phyloP scores from a whole-genome alignment of 257 asterid genomes.

The Solanum lycopersicoides region DNA sequence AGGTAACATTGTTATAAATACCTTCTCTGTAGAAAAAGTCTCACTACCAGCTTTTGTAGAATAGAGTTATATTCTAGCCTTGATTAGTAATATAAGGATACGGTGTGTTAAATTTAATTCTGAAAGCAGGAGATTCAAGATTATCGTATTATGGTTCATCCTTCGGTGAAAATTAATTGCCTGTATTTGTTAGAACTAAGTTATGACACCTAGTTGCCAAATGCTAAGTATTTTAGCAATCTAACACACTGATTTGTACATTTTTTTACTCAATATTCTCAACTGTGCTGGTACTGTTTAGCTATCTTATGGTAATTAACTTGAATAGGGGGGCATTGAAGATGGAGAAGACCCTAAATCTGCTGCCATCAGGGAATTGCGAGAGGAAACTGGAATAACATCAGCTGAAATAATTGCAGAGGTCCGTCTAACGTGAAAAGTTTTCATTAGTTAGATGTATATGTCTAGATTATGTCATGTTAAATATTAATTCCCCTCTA shows the following conservation, averaged over 20 bases:
- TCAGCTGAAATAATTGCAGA: constrained; percentile 84
- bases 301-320: background rate
- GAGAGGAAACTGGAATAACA: constrained; percentile 89
- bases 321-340: constrained; percentile 78
- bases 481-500: background rate
- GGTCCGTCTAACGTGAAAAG: constrained; percentile 30
- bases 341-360: constrained; percentile 91
- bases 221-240: background rate
- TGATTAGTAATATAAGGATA: background rate
- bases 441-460: background rate
- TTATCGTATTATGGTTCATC: background rate
- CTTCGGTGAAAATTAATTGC: background rate
- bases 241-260: background rate
- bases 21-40: background rate
- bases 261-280: background rate
- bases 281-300: background rate
- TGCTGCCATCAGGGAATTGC: constrained; percentile 86
- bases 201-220: background rate
- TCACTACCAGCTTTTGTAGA: background rate
- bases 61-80: background rate
- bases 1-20: constrained; percentile 32
- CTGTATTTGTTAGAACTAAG: background rate
- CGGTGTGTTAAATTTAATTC: background rate
- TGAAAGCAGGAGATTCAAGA: background rate
- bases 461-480: background rate